Evolutionary conservation across 169 alveolate genomes (phyloP), one percentile per base, ranked within the genome.

Genomic region (Plasmodium vinckei): DNA sequence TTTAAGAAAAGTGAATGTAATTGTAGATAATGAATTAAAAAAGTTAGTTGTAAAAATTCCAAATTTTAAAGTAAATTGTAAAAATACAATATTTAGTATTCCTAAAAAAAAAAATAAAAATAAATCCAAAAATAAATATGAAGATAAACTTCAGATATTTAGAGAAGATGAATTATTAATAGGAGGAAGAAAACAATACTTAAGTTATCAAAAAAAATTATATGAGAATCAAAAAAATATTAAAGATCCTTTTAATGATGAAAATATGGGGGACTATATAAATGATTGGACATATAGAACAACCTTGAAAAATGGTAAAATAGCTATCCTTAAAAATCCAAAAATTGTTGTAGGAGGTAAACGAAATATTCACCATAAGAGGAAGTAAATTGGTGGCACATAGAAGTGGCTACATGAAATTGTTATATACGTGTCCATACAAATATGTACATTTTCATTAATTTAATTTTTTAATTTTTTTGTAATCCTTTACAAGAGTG

Each of bases 131-230:
- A 92, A 88, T 46, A 82, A 82, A 27, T 82, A 53, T 67, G 67
- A 88, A 57, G 95, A 93, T 19, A 82, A 82, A 60, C 60, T 82
- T 10, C 63, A 92, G 17, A 91, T 95, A 25, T 77, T 95, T 44
- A 94, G 96, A 59, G 97, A 95, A 77, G 97, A 95, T 67, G 96
- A 95, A 65, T 68, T 95, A 3, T 63, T 92, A 87, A 92, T 92
- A 59, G 93, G 94, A 10, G 94, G 94, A 6, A 92, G 92, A 23
- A 89, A 92, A 77, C 92, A 87, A 44, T 61, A 64, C 51, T n/a
- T 92, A 23, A 61, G 44, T 10, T 93, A 87, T 68, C 92, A 92
- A 53, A 86, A 87, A 57, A 92, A 92, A 59, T 59, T 82, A 42
- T 82, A 82, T 71, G 90, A 82, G 39, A 25, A 42, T 17, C 90